Conservation (phyloP, 2,329 filamentous ascomycete species). For the Paradendryphiella salina region DNA sequence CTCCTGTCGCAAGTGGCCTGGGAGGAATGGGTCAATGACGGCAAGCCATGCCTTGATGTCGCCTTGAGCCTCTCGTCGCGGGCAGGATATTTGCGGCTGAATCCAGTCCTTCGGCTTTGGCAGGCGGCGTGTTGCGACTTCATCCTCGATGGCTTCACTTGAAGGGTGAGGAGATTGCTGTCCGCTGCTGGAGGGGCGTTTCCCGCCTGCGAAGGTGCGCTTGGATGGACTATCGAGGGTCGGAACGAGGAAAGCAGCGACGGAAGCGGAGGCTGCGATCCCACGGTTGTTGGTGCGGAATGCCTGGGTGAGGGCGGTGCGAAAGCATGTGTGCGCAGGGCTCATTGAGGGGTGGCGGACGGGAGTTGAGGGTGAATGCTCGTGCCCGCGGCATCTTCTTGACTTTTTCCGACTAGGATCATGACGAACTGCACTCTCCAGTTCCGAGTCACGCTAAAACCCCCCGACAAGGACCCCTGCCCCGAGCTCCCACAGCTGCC, state of each 20-base stretch:
- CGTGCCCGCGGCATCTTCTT: constrained; percentile 20
- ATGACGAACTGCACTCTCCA: constrained; percentile 21
- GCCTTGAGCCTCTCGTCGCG: constrained; percentile 24
- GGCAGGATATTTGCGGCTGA: constrained; percentile 26
- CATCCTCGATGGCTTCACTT: constrained; percentile 1
- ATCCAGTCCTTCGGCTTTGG: constrained; percentile 17
- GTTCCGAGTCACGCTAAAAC: constrained; percentile 19
- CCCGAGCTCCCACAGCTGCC: constrained; percentile 13
- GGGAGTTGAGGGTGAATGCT: constrained; percentile 23
- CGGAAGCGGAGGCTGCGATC: constrained; percentile 25
- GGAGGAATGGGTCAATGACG: constrained; percentile 45
- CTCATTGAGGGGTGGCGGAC: constrained; percentile 40
- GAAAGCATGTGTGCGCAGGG: constrained; percentile 44
- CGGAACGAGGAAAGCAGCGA: constrained; percentile 44
- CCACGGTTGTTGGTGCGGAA: constrained; percentile 36
- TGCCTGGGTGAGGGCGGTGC: constrained; percentile 43
- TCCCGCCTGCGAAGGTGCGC: constrained; percentile 34
- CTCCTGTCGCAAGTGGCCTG: constrained; percentile 35
- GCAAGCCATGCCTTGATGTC: constrained; percentile 42
- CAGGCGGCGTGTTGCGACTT: constrained; percentile 1
- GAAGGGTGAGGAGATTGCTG: constrained; percentile 1
- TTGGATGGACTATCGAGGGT: constrained; percentile 28
- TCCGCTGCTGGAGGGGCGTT: constrained; percentile 18
- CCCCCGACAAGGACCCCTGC: constrained; percentile 3
- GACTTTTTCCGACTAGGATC: constrained; percentile 35